phyloP scores from a whole-genome alignment of 164 flowering plant species.

The grape (Vitis vinifera) region DNA sequence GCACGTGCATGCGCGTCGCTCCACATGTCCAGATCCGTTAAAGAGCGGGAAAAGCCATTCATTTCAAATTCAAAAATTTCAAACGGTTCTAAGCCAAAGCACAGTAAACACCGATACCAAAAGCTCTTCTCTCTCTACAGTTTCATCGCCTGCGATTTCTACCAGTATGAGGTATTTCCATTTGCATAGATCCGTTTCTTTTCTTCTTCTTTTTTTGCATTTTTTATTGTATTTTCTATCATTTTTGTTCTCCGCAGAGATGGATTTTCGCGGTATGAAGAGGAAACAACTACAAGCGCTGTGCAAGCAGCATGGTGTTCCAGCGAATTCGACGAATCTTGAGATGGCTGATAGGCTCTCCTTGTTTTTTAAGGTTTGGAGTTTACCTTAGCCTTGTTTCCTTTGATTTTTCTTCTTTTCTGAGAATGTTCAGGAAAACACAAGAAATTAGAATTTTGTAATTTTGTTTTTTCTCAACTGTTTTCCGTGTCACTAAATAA shows the following conservation, averaged over 20 bases:
- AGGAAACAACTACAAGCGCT: conserved; percentile 54
- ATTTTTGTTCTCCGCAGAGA: conserved; percentile 12
- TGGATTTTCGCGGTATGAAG: conserved; percentile 55
- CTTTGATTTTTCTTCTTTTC: not conserved
- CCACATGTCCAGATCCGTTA: not conserved
- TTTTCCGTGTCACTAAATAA: no score
- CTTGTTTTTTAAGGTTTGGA: conserved; percentile 35
- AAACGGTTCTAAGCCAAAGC: no score
- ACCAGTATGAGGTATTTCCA: not conserved
- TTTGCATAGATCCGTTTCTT: not conserved
- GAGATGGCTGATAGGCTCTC: conserved; percentile 55
- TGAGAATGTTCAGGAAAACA: no score
- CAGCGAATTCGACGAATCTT: conserved; percentile 53
- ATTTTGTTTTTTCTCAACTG: not conserved
- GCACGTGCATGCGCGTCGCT: not conserved
- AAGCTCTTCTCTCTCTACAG: not conserved
- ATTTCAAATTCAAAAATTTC: not conserved
- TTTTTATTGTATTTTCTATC: not conserved
- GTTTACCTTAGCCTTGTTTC: not conserved
- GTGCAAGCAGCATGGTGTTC: conserved; percentile 61
- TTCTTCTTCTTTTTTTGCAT: not conserved
- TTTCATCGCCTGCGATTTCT: not conserved
- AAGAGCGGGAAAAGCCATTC: not conserved
- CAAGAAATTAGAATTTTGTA: no score
- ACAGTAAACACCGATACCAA: not conserved